Conservation (phyloP, 2,329 filamentous ascomycete species). For the Diaporthe nobilis region DNA sequence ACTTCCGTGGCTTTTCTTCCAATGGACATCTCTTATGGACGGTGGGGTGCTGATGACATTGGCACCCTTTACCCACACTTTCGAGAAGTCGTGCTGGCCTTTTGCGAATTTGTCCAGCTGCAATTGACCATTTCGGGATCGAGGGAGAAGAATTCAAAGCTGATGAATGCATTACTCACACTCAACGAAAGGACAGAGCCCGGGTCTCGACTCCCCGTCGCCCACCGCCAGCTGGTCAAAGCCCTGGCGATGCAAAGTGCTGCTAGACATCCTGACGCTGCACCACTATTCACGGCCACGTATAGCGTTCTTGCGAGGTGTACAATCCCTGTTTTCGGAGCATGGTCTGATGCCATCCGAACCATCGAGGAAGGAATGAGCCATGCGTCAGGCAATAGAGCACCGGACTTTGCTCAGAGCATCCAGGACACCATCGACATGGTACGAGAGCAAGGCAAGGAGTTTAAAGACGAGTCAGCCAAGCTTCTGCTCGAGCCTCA, state of each 20-base stretch:
- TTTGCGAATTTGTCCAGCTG: not conserved
- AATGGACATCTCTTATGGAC: constrained; percentile 60
- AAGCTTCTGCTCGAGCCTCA: not conserved
- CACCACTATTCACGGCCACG: not conserved
- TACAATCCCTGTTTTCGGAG: not conserved
- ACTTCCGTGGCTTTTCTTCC: constrained; percentile 59
- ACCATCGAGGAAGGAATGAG: not conserved
- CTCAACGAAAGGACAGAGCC: not conserved
- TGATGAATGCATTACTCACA: constrained; percentile 48
- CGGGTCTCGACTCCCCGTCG: not conserved
- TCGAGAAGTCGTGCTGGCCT: not conserved
- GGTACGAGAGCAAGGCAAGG: not conserved
- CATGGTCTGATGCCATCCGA: not conserved
- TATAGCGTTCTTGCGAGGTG: not conserved
- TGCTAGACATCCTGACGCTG: not conserved
- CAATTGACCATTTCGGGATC: not conserved
- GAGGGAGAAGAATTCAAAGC: constrained; percentile 41
- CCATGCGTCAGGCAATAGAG: not conserved
- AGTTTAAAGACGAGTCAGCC: not conserved
- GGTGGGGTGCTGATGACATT: constrained; percentile 62
- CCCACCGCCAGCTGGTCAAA: not conserved
- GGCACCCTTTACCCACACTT: constrained; percentile 49
- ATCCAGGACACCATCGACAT: not conserved
- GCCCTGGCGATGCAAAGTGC: not conserved
- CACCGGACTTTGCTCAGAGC: not conserved